These are phyloP conservation scores for Penicillium nordicum DNA, from an alignment of 2,329 filamentous ascomycete species.

Conservation along the genomic window DNA sequence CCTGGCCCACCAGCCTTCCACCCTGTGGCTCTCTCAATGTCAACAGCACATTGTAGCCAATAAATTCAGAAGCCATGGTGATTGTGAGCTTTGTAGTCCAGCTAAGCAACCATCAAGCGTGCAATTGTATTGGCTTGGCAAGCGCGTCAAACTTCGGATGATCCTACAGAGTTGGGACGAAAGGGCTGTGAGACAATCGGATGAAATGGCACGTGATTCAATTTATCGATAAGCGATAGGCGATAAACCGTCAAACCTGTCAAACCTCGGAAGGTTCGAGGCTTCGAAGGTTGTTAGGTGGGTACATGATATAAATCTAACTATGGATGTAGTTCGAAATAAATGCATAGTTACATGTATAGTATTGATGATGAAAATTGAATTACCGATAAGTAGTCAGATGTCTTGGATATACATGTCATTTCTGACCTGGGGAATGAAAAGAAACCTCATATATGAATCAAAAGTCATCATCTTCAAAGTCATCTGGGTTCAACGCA, in stretches of 20 bases:
- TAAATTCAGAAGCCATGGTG: slow-evolving; percentile 66
- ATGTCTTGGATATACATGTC: neutral
- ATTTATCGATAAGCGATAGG: slow-evolving; percentile 25
- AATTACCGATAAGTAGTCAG: neutral
- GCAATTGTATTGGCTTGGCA: neutral
- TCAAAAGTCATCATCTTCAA: slow-evolving; percentile 43
- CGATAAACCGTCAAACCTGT: neutral
- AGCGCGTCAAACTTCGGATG: slow-evolving; percentile 2
- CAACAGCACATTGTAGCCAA: slow-evolving; percentile 72
- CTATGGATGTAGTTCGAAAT: neutral
- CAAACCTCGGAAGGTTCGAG: too few relatives aligned
- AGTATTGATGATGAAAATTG: neutral
- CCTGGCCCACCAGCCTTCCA: slow-evolving; percentile 64
- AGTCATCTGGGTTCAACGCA: slow-evolving; percentile 34
- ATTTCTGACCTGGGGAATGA: neutral
- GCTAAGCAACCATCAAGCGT: neutral
- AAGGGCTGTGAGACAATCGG: slow-evolving; percentile 20
- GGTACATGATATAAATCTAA: too few relatives aligned
- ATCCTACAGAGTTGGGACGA: slow-evolving; percentile 11
- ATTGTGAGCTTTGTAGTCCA: slow-evolving; percentile 2
- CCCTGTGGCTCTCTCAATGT: slow-evolving; percentile 65
- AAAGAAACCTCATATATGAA: slow-evolving; percentile 37
- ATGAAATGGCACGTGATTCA: slow-evolving; percentile 22
- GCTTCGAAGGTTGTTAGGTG: too few relatives aligned
- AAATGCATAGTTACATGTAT: neutral